Base-by-base conservation (phyloP, 2,329 filamentous ascomycete genomes). In the Tolypocladium tundrense region DNA sequence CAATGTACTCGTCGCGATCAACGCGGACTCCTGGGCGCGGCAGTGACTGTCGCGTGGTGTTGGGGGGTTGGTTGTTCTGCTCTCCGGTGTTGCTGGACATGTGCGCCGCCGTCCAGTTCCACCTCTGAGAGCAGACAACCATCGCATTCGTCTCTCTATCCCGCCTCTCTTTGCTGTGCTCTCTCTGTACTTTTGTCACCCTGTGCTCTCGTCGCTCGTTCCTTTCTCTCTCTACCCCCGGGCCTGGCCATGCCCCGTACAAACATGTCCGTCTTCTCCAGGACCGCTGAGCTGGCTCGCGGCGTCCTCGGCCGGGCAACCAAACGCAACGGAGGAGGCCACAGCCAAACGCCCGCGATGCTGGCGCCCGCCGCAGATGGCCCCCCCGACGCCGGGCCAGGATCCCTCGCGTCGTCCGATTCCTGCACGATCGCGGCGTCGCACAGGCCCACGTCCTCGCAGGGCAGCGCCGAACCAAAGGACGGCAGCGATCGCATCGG, bases 331-430 rank as follows among this genome's bases (percentile, higher is more conserved):
- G 3, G 1, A n/a, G 2, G 31, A 35, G 27, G 4, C 27, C 27
- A 13, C 13, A 3, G 19, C 27, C 27, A 33, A 3, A 10, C 16
- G 2, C 31, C 31, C 5, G 31, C 8, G 9, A 35, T 35, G 48
- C 48, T 16, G 2, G 31, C 35, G 2, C 27, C 31, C 21, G 57
- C 59, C 55, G 58, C 14, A 62, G 60, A 27, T 60, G 62, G 39
- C 60, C 56, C 13, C 61, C 58, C 13, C 39, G 37, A 27, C 13
- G 14, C 24, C 37, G 5, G 13, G 5, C 8, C 21, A 4, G 21
- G 13, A 40, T 39, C 52, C 7, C 37, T 21, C 31, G 9, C 39
- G 7, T n/a, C 43, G 4, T 13, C 41, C 31, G n/a, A 9, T 3
- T 31, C 53, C 13, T 19, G 33, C 31, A n/a, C n/a, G 21, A n/a